Conservation (phyloP, 169 alveolate genomes). For the Perkinsus marinus region DNA sequence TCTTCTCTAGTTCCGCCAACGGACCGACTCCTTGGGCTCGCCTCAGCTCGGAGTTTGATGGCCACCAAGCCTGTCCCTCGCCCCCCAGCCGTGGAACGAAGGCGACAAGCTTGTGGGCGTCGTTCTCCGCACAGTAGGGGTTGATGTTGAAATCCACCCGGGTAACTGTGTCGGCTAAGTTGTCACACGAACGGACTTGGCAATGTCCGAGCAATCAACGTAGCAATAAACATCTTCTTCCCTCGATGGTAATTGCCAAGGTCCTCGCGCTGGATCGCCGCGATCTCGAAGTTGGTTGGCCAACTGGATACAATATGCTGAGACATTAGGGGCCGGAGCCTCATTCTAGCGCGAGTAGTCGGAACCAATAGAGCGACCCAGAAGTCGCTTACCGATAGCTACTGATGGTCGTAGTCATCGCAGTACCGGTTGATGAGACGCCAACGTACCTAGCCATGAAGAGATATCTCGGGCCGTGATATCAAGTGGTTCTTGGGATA, state of each 20-base stretch:
- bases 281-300: background rate
- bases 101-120: background rate
- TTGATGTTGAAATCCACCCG: background rate
- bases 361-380: background rate
- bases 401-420: background rate
- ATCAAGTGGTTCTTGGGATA: too few species aligned
- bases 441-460: background rate
- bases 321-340: background rate
- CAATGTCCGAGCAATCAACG: background rate
- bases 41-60: background rate
- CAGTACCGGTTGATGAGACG: background rate
- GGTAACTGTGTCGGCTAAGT: background rate
- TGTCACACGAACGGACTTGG: background rate
- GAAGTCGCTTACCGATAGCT: background rate
- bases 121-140: background rate
- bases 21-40: background rate
- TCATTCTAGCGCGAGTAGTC: background rate
- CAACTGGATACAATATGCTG: background rate
- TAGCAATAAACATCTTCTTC: background rate
- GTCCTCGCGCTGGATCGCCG: background rate
- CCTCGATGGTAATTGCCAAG: background rate
- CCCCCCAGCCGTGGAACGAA: background rate
- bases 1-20: background rate
- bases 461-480: too few species aligned
- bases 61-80: background rate